These are phyloP conservation scores for Nothophoma quercina DNA, from an alignment of 2,329 filamentous ascomycete species.

Conservation along the genomic window DNA sequence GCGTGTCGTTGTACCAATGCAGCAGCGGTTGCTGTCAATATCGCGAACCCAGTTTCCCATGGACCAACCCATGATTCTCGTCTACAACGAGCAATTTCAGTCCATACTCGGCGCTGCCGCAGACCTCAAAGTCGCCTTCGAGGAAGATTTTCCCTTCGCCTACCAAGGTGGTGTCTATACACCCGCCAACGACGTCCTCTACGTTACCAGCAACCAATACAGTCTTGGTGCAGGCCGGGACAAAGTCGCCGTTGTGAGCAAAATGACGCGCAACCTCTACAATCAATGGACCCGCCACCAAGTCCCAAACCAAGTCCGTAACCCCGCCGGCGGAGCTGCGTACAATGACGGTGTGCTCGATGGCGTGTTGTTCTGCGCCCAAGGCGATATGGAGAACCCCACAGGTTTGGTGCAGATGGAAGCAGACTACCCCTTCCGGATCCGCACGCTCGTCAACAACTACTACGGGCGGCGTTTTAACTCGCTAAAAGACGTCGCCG, in stretches of 20 bases:
- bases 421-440: slow-evolving; percentile 25
- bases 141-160: slow-evolving; percentile 72
- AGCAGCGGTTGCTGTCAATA: slow-evolving; percentile 18
- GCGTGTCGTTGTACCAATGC: slow-evolving; percentile 14
- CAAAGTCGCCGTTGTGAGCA: slow-evolving; percentile 30
- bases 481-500: slow-evolving; percentile 50
- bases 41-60: slow-evolving; percentile 11
- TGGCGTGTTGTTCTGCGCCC: slow-evolving; percentile 45
- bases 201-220: slow-evolving; percentile 51
- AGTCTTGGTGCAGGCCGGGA: slow-evolving; percentile 24
- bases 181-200: slow-evolving; percentile 41
- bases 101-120: slow-evolving; percentile 15
- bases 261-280: slow-evolving; percentile 20
- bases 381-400: slow-evolving; percentile 39
- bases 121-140: slow-evolving; percentile 22
- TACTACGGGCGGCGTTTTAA: slow-evolving; percentile 56
- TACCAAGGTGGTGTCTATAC: slow-evolving; percentile 58
- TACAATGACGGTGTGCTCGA: slow-evolving; percentile 29
- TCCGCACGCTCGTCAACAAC: slow-evolving; percentile 19
- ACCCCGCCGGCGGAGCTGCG: slow-evolving; percentile 40
- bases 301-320: slow-evolving; percentile 19
- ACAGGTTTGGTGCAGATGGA: slow-evolving; percentile 43
- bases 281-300: slow-evolving; percentile 17
- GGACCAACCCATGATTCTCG: slow-evolving; percentile 14
- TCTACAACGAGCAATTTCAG: slow-evolving; percentile 21